Base-by-base conservation (phyloP, 2,329 filamentous ascomycete species). In the Orbilia brochopaga region DNA sequence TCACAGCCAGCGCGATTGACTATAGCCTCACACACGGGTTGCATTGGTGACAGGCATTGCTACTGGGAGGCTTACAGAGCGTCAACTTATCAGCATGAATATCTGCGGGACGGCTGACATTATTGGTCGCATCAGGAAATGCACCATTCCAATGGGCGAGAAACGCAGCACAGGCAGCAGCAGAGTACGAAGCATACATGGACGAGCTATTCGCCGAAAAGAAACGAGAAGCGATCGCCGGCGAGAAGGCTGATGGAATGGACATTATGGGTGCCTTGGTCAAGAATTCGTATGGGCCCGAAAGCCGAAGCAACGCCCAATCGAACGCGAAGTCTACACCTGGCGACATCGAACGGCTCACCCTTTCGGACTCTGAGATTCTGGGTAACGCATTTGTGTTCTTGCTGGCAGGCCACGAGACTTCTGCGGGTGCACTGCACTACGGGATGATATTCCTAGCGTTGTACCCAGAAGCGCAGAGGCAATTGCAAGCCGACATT, bases 321-420 rank as follows among this genome's bases (percentile, higher is more conserved):
- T 65, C 19, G 56, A 55, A 8, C 8, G 27, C 4, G 27, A 73
- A 75, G 35, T 74, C 66, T 6, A 7, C 15, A 21, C 56, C 44
- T 48, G 61, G 76, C 21, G 75, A 78, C 73, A 27, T 24, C 40
- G 56, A 78, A 69, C 73, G 77, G 4, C 80, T 79, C 11, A 78
- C 79, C 17, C 79, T 89, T n/a, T 82, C 80, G 3, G 85, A 87
- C 73, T 82, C 83, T 2, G 88, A 92, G 62, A 88, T 92, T 67
- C 80, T 90, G 27, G 88, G 89, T 56, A 92, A 92, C 77, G 86
- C 88, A 19, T 88, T 88, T 73, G 81, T 88, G 75, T 86, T 86
- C 70, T 83, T 85, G 70, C 82, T 92, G 0, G 90, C 90, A 0
- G 90, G 90, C 11, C 90, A 94, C 79, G 90, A 94, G 79, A 92